Evolutionary conservation across 2,329 filamentous ascomycete species (phyloP), one percentile per base, ranked within the genome.

Genomic region (Davidsoniella virescens): DNA sequence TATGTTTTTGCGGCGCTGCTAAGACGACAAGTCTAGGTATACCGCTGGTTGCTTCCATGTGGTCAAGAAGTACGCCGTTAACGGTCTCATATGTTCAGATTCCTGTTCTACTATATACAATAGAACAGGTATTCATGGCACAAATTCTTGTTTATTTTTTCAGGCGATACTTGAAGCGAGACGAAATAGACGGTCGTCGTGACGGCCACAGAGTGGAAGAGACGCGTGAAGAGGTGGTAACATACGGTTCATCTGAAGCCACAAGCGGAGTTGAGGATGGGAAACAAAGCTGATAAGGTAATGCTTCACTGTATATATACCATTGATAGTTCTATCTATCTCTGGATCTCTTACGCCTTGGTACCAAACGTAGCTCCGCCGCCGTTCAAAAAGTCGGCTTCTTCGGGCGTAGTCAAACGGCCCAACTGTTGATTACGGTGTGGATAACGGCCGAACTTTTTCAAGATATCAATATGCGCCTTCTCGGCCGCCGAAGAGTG

Each of bases 11-110:
- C 57, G 79, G 77, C 23, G 80, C 82, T 0, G 81, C 81, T 12
- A 87, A 87, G 63, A 84, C 81, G 2, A 80, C 80, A 1, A 78
- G 76, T 2, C 67, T 86, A 52, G 80, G 81, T 0, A 81, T 86
- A 6, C 82, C 82, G 0, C 60, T 86, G 25, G 70, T 76, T 47
- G 75, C 76, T 29, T 75, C 81, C 52, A 84, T 86, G 75, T 86
- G 79, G 67, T 65, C 67, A 12, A 67, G 72, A 12, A 63, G 76
- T 8, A 69, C 72, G 55, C 63, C 74, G 41, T 63, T 73, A 38
- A 70, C 74, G 17, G 67, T 73, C 53, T 70, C 73, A 0, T 75
- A 73, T 56, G 71, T 82, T 43, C 74, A 80, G 59, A 75, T 82
- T 26, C 78, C 79, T 0, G 73, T 81, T 14, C 65, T 82, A 38